Base-by-base conservation (phyloP, 2,329 filamentous ascomycete genomes). In the Diaporthe ilicicola region DNA sequence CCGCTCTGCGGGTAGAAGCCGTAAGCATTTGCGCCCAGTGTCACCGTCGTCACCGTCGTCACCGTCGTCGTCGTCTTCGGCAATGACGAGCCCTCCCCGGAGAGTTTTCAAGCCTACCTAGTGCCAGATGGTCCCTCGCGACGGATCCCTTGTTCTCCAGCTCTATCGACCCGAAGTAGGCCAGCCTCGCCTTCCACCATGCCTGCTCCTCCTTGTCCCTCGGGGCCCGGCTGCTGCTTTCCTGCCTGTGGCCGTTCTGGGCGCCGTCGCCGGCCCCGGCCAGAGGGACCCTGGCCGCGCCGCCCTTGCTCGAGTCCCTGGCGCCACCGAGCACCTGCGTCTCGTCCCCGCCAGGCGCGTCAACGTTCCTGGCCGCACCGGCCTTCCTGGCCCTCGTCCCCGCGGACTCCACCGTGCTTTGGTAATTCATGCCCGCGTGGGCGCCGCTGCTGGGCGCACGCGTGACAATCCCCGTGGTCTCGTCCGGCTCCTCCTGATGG, bases 111-210 rank as follows among this genome's bases (percentile, higher is more conserved):
- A 39, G 73, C 82, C 65, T 82, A 95, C 93, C 93, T 61, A 96
- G 82, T 27, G 93, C 93, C 69, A 96, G 83, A 82, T 96, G 93
- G 80, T 96, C 93, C 76, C 93, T 85, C 13, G 93, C 93, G 48
- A 95, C 93, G 78, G 91, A 94, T 48, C 93, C 93, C 81, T 94
- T 95, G 78, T 96, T 96, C 80, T 96, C 93, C 72, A 96, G 81
- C 83, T 95, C 93, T 65, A 96, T 87, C 6, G 88, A 89, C 76
- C 84, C 85, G 66, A 91, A 86, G 70, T 84, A 81, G 29, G 85
- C 75, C 48, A 88, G 79, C 39, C 78, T 77, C 75, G 83, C 82
- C 86, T 87, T 90, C 87, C 90, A 90, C 51, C 79, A 74, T 73
- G 80, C 79, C 70, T 80, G 73, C 50, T 78, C 74, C 56, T 76